Percentiles rank a stretch among this genome's conserved stretches.
Conservation (phyloP, 2,329 filamentous ascomycete genomes). For the Sporothrix dimorphospora region DNA sequence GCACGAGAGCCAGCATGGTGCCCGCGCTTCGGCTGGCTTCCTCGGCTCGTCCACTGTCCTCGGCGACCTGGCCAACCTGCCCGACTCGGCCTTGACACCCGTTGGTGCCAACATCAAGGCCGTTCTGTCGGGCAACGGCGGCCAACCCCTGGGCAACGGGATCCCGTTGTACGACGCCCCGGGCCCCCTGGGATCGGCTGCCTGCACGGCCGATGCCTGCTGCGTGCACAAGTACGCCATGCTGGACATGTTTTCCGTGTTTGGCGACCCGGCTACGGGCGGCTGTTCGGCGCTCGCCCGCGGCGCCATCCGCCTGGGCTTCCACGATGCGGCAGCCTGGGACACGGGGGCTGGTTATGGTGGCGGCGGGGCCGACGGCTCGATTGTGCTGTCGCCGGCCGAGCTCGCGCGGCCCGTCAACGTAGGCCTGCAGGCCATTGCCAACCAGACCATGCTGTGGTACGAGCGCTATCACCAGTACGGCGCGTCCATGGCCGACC, state of each 20-base stretch:
- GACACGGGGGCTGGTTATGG: constrained; percentile 36
- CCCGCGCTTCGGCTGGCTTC: constrained; percentile 37
- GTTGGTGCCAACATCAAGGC: constrained; percentile 46
- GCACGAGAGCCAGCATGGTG: constrained; percentile 23
- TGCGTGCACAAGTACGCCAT: constrained; percentile 47
- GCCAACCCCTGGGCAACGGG: constrained; percentile 32
- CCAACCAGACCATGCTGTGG: constrained; percentile 43
- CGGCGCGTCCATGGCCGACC: constrained; percentile 53
- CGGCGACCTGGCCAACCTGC: constrained; percentile 45
- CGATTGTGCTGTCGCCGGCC: constrained; percentile 43
- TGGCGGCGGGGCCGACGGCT: constrained; percentile 48
- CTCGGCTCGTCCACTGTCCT: constrained; percentile 47
- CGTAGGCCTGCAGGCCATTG: constrained; percentile 49
- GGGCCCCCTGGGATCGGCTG: constrained; percentile 37
- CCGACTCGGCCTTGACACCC: constrained; percentile 39
- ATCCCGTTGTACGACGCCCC: constrained; percentile 33
- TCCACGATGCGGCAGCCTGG: constrained; percentile 53
- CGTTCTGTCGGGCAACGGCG: constrained; percentile 41
- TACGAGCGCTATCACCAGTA: constrained; percentile 45
- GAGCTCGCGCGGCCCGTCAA: constrained; percentile 47
- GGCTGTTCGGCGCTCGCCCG: constrained; percentile 47
- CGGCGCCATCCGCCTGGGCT: constrained; percentile 49
- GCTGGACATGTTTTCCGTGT: constrained; percentile 42
- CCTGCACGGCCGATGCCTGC: constrained; percentile 36
- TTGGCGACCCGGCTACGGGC: constrained; percentile 37